phyloP scores from a whole-genome alignment of 2,329 filamentous ascomycete genomes.

The Stagonosporopsis chrysanthemi region DNA sequence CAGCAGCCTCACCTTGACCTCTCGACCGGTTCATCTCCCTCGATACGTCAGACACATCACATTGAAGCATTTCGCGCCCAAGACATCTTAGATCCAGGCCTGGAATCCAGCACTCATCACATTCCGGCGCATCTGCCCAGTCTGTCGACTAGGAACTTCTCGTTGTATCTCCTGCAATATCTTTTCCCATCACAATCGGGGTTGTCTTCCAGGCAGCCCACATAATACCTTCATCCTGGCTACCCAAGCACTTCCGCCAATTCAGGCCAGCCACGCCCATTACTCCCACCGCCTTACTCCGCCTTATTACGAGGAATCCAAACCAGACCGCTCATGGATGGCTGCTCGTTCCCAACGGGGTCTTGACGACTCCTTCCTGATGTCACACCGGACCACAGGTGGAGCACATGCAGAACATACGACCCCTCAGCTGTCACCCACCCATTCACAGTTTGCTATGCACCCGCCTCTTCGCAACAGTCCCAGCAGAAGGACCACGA shows the following conservation, averaged over 20 bases:
- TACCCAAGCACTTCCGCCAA: slow-evolving; percentile 48
- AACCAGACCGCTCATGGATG: slow-evolving; percentile 48
- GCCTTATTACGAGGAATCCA: slow-evolving; percentile 41
- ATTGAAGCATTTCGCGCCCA: neutral
- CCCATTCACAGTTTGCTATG: slow-evolving; percentile 35
- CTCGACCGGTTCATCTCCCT: neutral
- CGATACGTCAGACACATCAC: slow-evolving; percentile 3
- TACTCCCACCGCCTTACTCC: slow-evolving; percentile 45
- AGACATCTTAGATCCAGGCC: slow-evolving; percentile 6
- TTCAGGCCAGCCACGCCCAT: slow-evolving; percentile 44
- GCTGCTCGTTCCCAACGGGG: slow-evolving; percentile 37
- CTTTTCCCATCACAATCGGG: neutral
- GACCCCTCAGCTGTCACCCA: slow-evolving; percentile 41
- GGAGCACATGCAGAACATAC: slow-evolving; percentile 35
- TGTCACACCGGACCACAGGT: slow-evolving; percentile 38
- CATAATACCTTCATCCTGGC: slow-evolving; percentile 44
- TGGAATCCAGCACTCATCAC: slow-evolving; percentile 8
- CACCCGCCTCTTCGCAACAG: slow-evolving; percentile 35
- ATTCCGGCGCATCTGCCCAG: slow-evolving; percentile 4
- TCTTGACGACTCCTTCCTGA: slow-evolving; percentile 42
- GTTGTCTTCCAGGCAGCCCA: slow-evolving; percentile 20
- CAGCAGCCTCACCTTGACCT: slow-evolving; percentile 25
- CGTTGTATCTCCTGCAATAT: neutral
- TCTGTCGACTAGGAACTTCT: neutral
- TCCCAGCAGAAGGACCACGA: slow-evolving; percentile 29